Conservation (phyloP, 176 grass and related monocot genomes). For the Eleusine coracana region DNA sequence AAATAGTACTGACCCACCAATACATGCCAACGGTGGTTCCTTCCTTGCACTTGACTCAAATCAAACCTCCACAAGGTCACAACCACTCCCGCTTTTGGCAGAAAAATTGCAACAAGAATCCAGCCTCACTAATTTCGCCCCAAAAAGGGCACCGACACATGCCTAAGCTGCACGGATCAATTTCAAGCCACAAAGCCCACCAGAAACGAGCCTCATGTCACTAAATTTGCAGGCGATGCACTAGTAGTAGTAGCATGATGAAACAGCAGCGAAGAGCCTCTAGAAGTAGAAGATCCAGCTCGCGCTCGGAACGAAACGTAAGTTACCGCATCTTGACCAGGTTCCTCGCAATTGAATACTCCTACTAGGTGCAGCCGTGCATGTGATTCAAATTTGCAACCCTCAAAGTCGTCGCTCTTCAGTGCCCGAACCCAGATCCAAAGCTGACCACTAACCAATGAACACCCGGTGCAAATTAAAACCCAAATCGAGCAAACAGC, state of each 20-base stretch:
- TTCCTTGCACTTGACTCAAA: neutral
- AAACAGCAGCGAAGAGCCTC: neutral
- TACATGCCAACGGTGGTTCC: neutral
- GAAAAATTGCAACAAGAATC: neutral
- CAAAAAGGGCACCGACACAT: slow-evolving; percentile 40
- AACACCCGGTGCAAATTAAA: neutral
- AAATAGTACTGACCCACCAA: neutral
- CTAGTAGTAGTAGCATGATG: neutral
- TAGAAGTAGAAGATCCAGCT: slow-evolving; percentile 23
- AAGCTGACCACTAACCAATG: neutral
- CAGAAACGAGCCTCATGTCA: neutral
- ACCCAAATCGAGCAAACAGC: slow-evolving; percentile 7
- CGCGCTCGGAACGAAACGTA: neutral
- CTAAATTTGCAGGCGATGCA: neutral
- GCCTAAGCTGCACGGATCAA: neutral
- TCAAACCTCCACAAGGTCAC: neutral
- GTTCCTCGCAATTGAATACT: neutral
- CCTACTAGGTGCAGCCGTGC: too few relatives aligned
- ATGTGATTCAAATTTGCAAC: slow-evolving; percentile 4
- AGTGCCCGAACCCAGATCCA: slow-evolving; percentile 43
- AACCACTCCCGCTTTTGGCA: neutral
- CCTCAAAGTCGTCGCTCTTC: neutral
- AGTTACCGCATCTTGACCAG: neutral
- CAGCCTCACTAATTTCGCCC: neutral
- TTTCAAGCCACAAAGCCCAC: slow-evolving; percentile 2